Percentiles rank a stretch among this genome's conserved stretches.
These are phyloP conservation scores for Paecilomyces niveus DNA, from an alignment of 2,329 filamentous ascomycete species.

Conservation along the genomic window DNA sequence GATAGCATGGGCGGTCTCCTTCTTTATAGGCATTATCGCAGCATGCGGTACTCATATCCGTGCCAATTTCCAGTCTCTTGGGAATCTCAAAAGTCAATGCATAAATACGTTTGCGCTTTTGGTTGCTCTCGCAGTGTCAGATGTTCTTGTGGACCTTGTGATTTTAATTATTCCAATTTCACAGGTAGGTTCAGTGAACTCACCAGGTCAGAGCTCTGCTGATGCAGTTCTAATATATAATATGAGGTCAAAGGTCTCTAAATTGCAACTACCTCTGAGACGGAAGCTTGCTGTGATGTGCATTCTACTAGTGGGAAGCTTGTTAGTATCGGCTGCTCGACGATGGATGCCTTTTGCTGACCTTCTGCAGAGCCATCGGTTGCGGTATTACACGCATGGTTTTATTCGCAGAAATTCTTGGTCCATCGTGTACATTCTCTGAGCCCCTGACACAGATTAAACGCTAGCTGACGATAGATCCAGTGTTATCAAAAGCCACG, in stretches of 20 bases:
- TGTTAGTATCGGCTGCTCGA: slow-evolving; percentile 1
- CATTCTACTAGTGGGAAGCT: slow-evolving; percentile 2
- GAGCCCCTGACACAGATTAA: neutral
- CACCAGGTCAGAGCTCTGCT: neutral
- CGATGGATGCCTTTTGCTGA: neutral
- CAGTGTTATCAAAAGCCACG: slow-evolving; percentile 1
- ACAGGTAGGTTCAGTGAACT: neutral
- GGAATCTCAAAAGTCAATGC: slow-evolving; percentile 3
- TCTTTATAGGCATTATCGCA: slow-evolving; percentile 2
- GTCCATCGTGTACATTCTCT: slow-evolving; percentile 3
- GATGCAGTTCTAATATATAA: neutral
- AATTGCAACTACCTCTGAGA: slow-evolving; percentile 5
- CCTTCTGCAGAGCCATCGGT: neutral
- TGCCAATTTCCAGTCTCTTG: slow-evolving; percentile 3
- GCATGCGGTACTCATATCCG: slow-evolving; percentile 4
- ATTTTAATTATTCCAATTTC: slow-evolving; percentile 6
- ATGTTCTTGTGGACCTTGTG: slow-evolving; percentile 7
- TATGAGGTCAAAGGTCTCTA: slow-evolving; percentile 1
- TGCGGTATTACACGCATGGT: slow-evolving; percentile 5
- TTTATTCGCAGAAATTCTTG: slow-evolving; percentile 4
- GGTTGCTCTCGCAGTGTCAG: slow-evolving; percentile 1
- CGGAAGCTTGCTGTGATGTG: slow-evolving; percentile 4
- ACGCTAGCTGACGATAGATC: neutral
- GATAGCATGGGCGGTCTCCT: slow-evolving; percentile 5
- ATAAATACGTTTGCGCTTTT: slow-evolving; percentile 6